phyloP scores from a whole-genome alignment of 768 basidiomycete species.

The Serendipita sp. region DNA sequence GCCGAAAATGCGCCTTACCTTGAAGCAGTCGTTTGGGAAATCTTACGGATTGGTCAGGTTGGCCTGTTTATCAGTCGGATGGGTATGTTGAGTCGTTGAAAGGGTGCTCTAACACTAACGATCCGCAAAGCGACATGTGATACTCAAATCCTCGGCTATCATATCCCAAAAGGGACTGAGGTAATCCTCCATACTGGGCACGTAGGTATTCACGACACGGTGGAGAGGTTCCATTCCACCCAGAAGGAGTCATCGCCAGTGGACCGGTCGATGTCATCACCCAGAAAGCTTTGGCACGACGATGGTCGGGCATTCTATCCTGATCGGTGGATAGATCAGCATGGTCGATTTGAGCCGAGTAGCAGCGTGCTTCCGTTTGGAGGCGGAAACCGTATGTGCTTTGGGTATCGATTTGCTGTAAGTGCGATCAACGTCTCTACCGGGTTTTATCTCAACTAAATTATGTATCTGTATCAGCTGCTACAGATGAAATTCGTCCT shows the following conservation, averaged over 20 bases:
- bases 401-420: conserved; percentile 2
- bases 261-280: background rate
- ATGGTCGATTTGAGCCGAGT: background rate
- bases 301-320: background rate
- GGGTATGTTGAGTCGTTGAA: background rate
- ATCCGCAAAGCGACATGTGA: background rate
- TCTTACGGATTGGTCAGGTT: background rate
- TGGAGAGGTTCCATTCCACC: background rate
- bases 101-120: background rate
- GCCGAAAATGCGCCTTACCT: background rate
- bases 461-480: background rate
- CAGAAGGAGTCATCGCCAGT: background rate
- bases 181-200: background rate
- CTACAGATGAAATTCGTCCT: background rate
- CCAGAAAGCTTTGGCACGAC: background rate
- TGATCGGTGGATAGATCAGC: background rate
- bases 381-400: background rate
- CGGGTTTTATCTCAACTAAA: background rate
- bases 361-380: background rate
- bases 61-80: conserved; percentile 2
- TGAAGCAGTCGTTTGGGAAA: conserved; percentile 2
- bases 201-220: background rate
- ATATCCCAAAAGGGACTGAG: conserved; percentile 1
- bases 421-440: background rate
- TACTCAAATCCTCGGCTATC: background rate